Evolutionary conservation across 1,284 basidiomycete genomes (phyloP), one percentile per base, ranked within the genome.

Genomic region (Termitomyces sp.): DNA sequence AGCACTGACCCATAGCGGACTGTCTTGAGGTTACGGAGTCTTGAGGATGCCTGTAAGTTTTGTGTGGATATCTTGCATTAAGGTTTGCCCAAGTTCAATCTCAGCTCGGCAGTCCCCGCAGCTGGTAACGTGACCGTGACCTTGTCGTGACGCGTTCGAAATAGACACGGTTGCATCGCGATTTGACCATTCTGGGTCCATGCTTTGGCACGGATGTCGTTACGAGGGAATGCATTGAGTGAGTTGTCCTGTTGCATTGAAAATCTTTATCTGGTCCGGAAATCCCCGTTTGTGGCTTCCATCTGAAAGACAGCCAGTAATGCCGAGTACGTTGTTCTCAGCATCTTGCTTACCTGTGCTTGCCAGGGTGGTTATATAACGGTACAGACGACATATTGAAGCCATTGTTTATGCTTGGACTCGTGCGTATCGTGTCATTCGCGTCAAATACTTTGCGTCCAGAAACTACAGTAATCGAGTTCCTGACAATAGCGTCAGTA

Each of bases 1-100:
- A 66, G 59, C 63, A 74, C 78, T 70, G 52, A 81, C 80, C 81
- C 81, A 83, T 83, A 70, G 71, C 69, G 70, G 70, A 68, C 61
- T 66, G 71, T 72, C 71, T 74, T 74, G 71, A 72, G 68, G 70
- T 68, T 70, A 64, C 63, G 59, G 55, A 66, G 61, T 66, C 64
- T 64, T 67, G 64, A 66, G 64, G 62, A 62, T 57, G 37, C 49
- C 61, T 59, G 60, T 62, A 65, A 63, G 64, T 68, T 70, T 72
- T 50, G 66, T 72, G 72, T 72, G 73, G 71, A 72, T 72, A 66
- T 62, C 56, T 40, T 54, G 60, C 57, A 69, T 66, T 70, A 71
- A 71, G 68, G 72, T 72, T 72, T 62, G 52, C 31, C 11, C 13
- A 24, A 13, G n/a, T 60, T 72, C 52, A 64, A 58, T 53, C 68